Evolutionary conservation across 306 rosid species (phyloP).

Genomic region (Prunus campanulata): DNA sequence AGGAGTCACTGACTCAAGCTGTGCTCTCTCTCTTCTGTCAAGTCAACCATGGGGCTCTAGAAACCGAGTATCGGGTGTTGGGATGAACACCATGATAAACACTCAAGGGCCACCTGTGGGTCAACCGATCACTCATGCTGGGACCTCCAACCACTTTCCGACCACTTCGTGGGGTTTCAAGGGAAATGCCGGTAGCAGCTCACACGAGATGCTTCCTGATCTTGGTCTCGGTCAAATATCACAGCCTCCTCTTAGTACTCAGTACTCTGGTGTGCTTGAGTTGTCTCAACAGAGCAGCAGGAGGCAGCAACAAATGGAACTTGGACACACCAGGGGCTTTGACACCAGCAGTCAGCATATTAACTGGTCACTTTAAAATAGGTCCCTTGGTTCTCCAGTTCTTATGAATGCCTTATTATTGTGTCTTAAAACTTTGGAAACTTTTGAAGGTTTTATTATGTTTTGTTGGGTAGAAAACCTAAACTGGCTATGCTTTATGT

Average conservation of each 20-base stretch:
- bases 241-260: conserved; percentile 40
- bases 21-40: conserved; percentile 99
- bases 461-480: not conserved
- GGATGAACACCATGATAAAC: conserved; percentile 49
- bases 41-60: conserved; percentile 80
- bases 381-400: not conserved
- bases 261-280: conserved; percentile 50
- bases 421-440: too few species aligned
- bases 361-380: conserved; percentile 65
- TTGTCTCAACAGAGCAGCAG: conserved; percentile 46
- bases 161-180: conserved; percentile 62
- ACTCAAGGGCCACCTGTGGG: conserved; percentile 56
- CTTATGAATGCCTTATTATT: too few species aligned
- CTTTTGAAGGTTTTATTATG: too few species aligned
- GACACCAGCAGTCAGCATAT: conserved; percentile 48
- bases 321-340: conserved; percentile 47
- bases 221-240: conserved; percentile 67
- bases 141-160: conserved; percentile 46
- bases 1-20: conserved; percentile 67
- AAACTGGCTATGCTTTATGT: not conserved
- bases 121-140: conserved; percentile 48
- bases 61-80: conserved; percentile 57
- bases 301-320: conserved; percentile 78
- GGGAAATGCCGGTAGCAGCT: conserved; percentile 42
- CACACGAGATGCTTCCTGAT: conserved; percentile 47